Evolutionary conservation across 129 eudicot genomes (phyloP), one percentile per base, ranked within the genome.

Genomic region (Ambrosia artemisiifolia): DNA sequence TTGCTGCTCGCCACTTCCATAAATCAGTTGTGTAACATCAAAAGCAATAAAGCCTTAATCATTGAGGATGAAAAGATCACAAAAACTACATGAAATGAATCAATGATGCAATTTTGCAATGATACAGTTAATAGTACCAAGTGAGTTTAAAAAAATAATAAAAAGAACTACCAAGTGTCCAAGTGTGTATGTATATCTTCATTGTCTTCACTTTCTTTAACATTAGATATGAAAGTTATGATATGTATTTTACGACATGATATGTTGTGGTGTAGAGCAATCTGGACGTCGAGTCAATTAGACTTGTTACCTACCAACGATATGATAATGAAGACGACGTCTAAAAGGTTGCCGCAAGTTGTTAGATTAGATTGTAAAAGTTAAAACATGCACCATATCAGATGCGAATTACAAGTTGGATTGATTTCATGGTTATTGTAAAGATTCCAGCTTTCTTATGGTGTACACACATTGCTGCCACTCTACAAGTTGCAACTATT

Each of bases 251-350:
- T 24, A n/a, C 30, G 33, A 32, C 42, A 54, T 42, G 79, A 43
- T 50, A 65, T 65, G 70, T 49, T 35, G 35, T 62, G 40, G 50
- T 20, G 20, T 34, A 48, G 70, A 63, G 63, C 49, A 60, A 42
- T 43, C 16, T 47, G 77, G 32, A 60, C 57, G 42, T 60, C 57
- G 59, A 56, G 69, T 14, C 32, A n/a, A 3, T 6, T 6, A 47
- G 49, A 35, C 70, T 61, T 73, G 70, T 61, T 20, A 62, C 78
- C 78, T 62, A 34, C 70, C 70, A 72, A 51, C 40, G 28, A 73
- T 73, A 48, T 20, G 62, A 9, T 20, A 20, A 32, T 46, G 51
- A 73, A 4, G 18, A 33, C 18, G 70, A 49, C 61, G 19, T 60
- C 19, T n/a, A 11, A 44, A 44, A 47, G 36, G 55, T 62, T 33